Conservation (phyloP, 1,284 basidiomycete species). For the Marasmius fiardii region DNA sequence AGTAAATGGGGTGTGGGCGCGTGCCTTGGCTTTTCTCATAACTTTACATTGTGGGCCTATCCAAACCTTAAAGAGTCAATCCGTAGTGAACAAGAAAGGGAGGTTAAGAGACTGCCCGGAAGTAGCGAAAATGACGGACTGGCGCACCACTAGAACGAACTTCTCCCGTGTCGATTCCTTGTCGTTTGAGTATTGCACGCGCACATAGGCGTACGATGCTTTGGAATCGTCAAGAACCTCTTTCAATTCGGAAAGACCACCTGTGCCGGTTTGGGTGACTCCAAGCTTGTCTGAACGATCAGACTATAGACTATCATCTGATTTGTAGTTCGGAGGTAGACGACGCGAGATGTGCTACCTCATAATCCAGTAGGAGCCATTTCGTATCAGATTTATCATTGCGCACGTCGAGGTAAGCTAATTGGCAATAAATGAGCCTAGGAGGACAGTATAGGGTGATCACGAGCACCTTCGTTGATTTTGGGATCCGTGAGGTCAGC, state of each 20-base stretch:
- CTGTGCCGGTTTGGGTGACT: slow-evolving; percentile 75
- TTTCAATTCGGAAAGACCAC: slow-evolving; percentile 74
- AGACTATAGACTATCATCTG: slow-evolving; percentile 37
- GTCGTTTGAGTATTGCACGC: slow-evolving; percentile 83
- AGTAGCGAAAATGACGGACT: slow-evolving; percentile 12
- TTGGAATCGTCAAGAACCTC: slow-evolving; percentile 70
- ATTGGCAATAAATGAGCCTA: slow-evolving; percentile 9
- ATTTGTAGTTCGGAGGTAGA: slow-evolving; percentile 13
- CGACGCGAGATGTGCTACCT: slow-evolving; percentile 42
- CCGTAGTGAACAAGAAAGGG: neutral
- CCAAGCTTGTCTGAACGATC: slow-evolving; percentile 83
- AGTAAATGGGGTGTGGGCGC: slow-evolving; percentile 17
- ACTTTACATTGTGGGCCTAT: slow-evolving; percentile 84
- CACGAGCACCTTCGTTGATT: slow-evolving; percentile 68
- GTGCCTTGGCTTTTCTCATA: slow-evolving; percentile 88
- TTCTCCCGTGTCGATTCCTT: slow-evolving; percentile 86
- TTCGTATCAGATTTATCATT: slow-evolving; percentile 79
- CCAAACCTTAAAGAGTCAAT: slow-evolving; percentile 50
- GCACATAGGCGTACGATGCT: slow-evolving; percentile 81
- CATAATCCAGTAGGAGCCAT: slow-evolving; percentile 86
- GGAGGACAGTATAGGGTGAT: slow-evolving; percentile 10
- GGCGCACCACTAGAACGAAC: slow-evolving; percentile 75
- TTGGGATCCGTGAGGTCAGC: slow-evolving; percentile 79
- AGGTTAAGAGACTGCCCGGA: slow-evolving; percentile 2
- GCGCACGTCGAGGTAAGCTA: slow-evolving; percentile 86